These are phyloP conservation scores for Antitrichia curtipendula DNA, from an alignment of 225 moss, liverwort and hornwort genomes.

Conservation along the genomic window DNA sequence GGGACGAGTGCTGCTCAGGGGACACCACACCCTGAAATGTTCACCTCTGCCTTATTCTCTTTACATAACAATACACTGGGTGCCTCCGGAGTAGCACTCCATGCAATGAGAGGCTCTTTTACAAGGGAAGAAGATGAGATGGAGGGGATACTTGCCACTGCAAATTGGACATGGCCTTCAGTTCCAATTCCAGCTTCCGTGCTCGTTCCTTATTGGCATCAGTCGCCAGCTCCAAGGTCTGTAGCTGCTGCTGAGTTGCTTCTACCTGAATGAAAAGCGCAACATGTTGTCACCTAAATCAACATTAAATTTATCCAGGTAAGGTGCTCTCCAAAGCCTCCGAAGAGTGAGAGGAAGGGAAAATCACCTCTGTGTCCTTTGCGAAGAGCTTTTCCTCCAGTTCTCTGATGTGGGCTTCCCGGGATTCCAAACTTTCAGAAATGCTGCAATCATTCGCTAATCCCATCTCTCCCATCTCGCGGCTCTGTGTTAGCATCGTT, in stretches of 20 bases:
- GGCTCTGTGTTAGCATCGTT: constrained; percentile 20
- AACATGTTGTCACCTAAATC: background rate
- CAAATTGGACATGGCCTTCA: constrained; percentile 37
- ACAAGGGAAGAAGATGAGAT: background rate
- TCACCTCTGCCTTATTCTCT: background rate
- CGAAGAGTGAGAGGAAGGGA: background rate
- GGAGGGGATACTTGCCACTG: background rate
- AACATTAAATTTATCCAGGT: background rate
- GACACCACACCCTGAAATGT: background rate
- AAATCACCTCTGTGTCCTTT: constrained; percentile 53
- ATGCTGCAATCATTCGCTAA: constrained; percentile 23
- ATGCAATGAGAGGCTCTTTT: background rate
- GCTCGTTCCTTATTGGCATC: constrained; percentile 65
- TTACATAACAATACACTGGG: background rate
- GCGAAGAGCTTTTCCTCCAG: constrained; percentile 42
- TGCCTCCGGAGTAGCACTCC: background rate
- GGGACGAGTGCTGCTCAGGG: background rate
- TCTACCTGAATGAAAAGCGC: constrained; percentile 30
- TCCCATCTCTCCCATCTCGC: constrained; percentile 42
- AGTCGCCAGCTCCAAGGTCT: constrained; percentile 55
- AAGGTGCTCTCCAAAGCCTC: background rate
- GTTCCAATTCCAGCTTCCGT: constrained; percentile 59
- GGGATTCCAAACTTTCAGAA: constrained; percentile 41
- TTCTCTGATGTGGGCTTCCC: constrained; percentile 47
- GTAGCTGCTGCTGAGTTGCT: constrained; percentile 56